Conservation (phyloP, 2,329 filamentous ascomycete genomes). For the Meredithiella fracta region DNA sequence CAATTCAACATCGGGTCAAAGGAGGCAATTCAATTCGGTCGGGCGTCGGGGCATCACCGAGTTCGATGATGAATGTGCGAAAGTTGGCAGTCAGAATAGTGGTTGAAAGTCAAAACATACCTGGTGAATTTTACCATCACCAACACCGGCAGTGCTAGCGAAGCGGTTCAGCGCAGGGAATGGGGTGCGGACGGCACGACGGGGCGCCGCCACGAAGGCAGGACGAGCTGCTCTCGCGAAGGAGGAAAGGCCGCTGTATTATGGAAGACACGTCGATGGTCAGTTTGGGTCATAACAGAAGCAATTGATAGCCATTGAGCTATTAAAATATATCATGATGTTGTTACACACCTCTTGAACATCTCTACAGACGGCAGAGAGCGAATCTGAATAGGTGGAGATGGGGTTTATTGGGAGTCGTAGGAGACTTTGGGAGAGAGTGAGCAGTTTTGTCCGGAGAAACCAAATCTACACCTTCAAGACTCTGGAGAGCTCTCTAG, state of each 20-base stretch:
- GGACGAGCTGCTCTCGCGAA: conserved; percentile 46
- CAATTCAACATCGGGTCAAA: conserved; percentile 4
- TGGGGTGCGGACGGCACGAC: conserved; percentile 40
- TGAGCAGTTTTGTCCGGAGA: conserved; percentile 31
- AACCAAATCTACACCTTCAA: conserved; percentile 15
- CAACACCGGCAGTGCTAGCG: conserved; percentile 40
- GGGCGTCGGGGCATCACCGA: background rate
- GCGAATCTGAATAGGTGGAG: conserved; percentile 42
- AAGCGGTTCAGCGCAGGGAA: conserved; percentile 39
- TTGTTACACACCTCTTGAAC: conserved; percentile 59
- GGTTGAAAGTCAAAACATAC: conserved; percentile 25
- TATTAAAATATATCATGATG: conserved; percentile 19
- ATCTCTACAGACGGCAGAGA: conserved; percentile 58
- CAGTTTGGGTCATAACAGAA: conserved; percentile 26
- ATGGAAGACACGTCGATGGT: conserved; percentile 18
- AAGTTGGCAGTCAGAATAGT: background rate
- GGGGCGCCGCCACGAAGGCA: conserved; percentile 38
- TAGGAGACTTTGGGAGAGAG: conserved; percentile 31
- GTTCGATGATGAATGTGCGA: background rate
- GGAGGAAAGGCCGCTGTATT: conserved; percentile 48
- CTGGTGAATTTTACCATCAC: conserved; percentile 55
- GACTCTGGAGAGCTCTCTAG: conserved; percentile 14
- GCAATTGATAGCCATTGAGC: conserved; percentile 27
- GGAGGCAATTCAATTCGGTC: background rate
- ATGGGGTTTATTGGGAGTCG: conserved; percentile 34